These are phyloP conservation scores for Amanita muscaria DNA, from an alignment of 768 basidiomycete species.

Conservation along the genomic window DNA sequence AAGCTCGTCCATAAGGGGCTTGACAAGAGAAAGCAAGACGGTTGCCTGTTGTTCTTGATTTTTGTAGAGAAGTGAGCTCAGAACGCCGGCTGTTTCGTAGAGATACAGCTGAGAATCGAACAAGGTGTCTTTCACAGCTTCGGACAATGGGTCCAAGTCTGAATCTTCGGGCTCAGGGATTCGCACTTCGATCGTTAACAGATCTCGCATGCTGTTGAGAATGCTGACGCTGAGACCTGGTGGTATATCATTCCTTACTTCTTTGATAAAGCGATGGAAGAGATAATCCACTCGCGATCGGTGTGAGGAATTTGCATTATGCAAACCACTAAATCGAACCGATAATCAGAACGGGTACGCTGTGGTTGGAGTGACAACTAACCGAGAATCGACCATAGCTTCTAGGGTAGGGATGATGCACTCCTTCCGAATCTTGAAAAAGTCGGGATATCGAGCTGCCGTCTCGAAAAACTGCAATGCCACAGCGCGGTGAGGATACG, in stretches of 20 bases:
- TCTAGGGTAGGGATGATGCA: slow-evolving; percentile 82
- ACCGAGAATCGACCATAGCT: slow-evolving; percentile 82
- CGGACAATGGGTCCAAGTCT: slow-evolving; percentile 62
- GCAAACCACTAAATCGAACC: slow-evolving; percentile 61
- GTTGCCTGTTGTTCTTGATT: slow-evolving; percentile 58
- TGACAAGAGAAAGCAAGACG: slow-evolving; percentile 67
- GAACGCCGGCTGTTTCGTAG: slow-evolving; percentile 83
- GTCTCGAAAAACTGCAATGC: slow-evolving; percentile 91
- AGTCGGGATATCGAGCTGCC: slow-evolving; percentile 85
- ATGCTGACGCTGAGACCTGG: slow-evolving; percentile 61
- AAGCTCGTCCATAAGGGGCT: slow-evolving; percentile 73
- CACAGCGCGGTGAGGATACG: slow-evolving; percentile 79
- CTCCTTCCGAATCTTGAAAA: slow-evolving; percentile 90
- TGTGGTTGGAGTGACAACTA: no score
- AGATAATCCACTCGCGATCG: slow-evolving; percentile 84
- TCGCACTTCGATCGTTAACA: slow-evolving; percentile 66
- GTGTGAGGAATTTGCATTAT: slow-evolving; percentile 60
- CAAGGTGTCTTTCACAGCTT: slow-evolving; percentile 66
- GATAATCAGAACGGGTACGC: background rate
- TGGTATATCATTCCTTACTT: slow-evolving; percentile 70
- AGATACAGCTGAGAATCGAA: slow-evolving; percentile 92
- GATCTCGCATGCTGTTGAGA: slow-evolving; percentile 66
- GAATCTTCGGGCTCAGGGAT: slow-evolving; percentile 73
- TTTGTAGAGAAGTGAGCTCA: slow-evolving; percentile 69
- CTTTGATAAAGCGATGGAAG: slow-evolving; percentile 87